Conservation (phyloP, 176 grass and related monocot species). For the Oryza coarctata region DNA sequence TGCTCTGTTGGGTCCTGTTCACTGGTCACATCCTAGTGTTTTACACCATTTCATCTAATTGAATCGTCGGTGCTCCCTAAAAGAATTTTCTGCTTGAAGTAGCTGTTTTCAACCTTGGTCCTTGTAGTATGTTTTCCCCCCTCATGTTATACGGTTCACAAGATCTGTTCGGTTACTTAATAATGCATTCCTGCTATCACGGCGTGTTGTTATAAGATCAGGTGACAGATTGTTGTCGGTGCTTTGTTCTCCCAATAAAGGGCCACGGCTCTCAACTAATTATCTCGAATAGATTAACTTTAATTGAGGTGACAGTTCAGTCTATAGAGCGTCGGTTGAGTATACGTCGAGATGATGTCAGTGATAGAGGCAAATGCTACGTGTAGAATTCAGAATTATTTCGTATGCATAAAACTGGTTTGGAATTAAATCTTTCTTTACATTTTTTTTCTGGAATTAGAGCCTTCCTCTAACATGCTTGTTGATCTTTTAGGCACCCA, state of each 20-base stretch:
- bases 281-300: too few species aligned
- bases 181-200: background rate
- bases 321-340: background rate
- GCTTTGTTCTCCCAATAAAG: background rate
- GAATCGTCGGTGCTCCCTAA: background rate
- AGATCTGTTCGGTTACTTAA: background rate
- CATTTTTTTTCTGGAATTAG: background rate
- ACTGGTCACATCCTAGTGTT: background rate
- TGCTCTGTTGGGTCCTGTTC: background rate
- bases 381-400: background rate
- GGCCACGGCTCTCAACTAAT: background rate
- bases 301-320: background rate
- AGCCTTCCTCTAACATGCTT: background rate
- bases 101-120: background rate
- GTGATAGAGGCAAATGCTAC: background rate
- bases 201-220: background rate
- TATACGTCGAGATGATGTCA: background rate
- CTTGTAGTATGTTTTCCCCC: background rate
- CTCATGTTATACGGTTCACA: background rate
- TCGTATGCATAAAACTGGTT: background rate
- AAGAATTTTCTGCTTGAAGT: background rate
- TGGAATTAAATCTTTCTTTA: background rate
- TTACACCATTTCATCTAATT: background rate
- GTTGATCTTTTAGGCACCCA: conserved; percentile 51
- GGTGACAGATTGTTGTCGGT: background rate